Base-by-base conservation (phyloP, 768 basidiomycete genomes). In the Termitomyces sp. region DNA sequence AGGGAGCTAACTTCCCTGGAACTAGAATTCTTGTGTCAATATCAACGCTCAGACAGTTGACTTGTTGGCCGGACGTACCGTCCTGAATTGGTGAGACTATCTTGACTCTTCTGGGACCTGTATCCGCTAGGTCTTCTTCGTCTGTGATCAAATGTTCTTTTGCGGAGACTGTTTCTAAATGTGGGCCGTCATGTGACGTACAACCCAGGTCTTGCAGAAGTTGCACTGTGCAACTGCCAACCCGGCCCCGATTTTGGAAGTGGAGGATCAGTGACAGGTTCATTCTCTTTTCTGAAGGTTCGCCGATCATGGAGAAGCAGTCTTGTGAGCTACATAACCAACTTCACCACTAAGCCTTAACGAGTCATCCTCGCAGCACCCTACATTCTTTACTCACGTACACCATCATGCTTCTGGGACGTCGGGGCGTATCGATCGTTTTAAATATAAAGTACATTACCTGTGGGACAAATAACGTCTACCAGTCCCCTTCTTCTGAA, bases 361-460 rank as follows among this genome's bases (percentile, higher is more conserved):
- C 12, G 20, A 50, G 16, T 32, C 56, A 48, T 43, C 40, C 12
- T 22, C 14, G 48, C 32, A n/a, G 28, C n/a, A 57, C 13, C 18
- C 6, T 43, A 13, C 13, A 35, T 55, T 22, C n/a, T 40, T 16
- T 51, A 43, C 43, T 7, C 57, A 50, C 49, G 16, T 32, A 33
- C 33, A 12, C 12, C 12, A 26, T 24, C 7, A 40, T 1, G 20
- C 18, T 53, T 58, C 50, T 40, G 45, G 4, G 6, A 35, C 38
- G 52, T 22, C 38, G 58, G 54, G 58, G 58, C 53, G 53, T 53
- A 58, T 58, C 52, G 48, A 33, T 36, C 4, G 13, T 4, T 8
- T 7, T 22, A 26, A 33, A n/a, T 18, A 36, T n/a, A 20, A 30
- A 30, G 45, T 33, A 49, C 35, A 22, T 48, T 4, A 56, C 36